Evolutionary conservation across 2,329 filamentous ascomycete species (phyloP), one percentile per base, ranked within the genome.

Genomic region (Fusarium austroafricanum): DNA sequence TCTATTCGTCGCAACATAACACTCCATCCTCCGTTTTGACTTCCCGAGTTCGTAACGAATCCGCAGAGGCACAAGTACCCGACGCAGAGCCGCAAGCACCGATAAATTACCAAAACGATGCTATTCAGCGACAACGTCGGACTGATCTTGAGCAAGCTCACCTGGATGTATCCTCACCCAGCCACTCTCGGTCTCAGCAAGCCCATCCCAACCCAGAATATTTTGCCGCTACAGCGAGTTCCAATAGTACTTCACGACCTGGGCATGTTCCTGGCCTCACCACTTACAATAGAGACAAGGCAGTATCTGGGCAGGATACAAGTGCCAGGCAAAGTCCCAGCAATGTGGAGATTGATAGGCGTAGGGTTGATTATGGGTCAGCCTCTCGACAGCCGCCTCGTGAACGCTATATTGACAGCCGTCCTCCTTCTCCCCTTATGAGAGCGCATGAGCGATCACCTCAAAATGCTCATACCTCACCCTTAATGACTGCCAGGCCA

Each of bases 1-100:
- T 97, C 80, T 97, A 98, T 83, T 97, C 95, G 71, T 97, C 94
- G 81, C 92, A 91, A 82, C 90, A 94, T 83, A 92, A 94, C 78
- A 97, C 94, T 68, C 87, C 87, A 62, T 84, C 87, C 56, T 84
- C 83, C 29, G 82, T 80, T 49, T 80, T 82, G 61, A 81, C 82
- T 38, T 80, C 83, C 28, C 82, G 81, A 59, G 73, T 82, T 81
- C 87, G 76, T 83, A 86, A 76, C 71, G 76, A 77, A 63, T 78
- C 79, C 61, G 78, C 78, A 70, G 78, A 80, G 42, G 56, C 57
- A 10, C 71, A 68, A 55, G 44, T 62, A 38, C 62, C 67, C 33
- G 71, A 66, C 42, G 38, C 47, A 39, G 58, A 69, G 29, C 52
- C 60, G 31, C 67, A 67, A 39, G 69, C 63, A 26, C 37, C 49